Percentiles rank a stretch among this genome's conserved stretches.
These are phyloP conservation scores for Fusarium neocosmosporiellum DNA, from an alignment of 2,329 filamentous ascomycete genomes.

Conservation along the genomic window DNA sequence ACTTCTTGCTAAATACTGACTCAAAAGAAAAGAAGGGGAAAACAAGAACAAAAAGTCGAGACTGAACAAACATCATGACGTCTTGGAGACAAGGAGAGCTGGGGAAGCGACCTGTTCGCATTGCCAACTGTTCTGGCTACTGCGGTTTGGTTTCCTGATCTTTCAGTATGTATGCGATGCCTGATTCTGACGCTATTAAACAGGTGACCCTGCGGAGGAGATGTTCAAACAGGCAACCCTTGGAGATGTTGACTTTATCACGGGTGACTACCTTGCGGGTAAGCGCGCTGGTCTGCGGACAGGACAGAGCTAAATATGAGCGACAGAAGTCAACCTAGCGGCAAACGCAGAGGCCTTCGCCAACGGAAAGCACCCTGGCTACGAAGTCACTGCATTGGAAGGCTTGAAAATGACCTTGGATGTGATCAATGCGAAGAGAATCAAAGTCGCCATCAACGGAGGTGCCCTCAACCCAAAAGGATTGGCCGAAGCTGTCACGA, in stretches of 20 bases:
- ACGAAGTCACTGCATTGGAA: constrained; percentile 34
- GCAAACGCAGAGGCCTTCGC: constrained; percentile 29
- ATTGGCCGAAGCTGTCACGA: constrained; percentile 52
- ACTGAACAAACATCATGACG: neutral
- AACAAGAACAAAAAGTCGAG: neutral
- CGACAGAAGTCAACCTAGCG: constrained; percentile 44
- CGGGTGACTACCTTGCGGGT: constrained; percentile 64
- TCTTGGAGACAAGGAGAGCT: constrained; percentile 12
- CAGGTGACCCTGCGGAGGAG: constrained; percentile 23
- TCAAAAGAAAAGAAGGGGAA: neutral
- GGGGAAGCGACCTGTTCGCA: constrained; percentile 10
- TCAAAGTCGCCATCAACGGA: constrained; percentile 68
- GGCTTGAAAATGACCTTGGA: constrained; percentile 41
- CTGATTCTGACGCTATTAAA: neutral
- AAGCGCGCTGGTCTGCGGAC: constrained; percentile 2
- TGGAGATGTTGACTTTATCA: constrained; percentile 60
- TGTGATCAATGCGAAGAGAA: constrained; percentile 56
- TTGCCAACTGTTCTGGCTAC: constrained; percentile 26
- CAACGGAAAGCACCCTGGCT: constrained; percentile 29
- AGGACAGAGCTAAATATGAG: neutral
- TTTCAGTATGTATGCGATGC: neutral
- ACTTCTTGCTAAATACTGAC: neutral
- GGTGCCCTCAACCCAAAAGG: constrained; percentile 66
- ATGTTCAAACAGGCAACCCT: constrained; percentile 46
- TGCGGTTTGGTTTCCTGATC: neutral